Base-by-base conservation (phyloP, 192 early-diverging fungal species). In the Coemansia sp. region DNA sequence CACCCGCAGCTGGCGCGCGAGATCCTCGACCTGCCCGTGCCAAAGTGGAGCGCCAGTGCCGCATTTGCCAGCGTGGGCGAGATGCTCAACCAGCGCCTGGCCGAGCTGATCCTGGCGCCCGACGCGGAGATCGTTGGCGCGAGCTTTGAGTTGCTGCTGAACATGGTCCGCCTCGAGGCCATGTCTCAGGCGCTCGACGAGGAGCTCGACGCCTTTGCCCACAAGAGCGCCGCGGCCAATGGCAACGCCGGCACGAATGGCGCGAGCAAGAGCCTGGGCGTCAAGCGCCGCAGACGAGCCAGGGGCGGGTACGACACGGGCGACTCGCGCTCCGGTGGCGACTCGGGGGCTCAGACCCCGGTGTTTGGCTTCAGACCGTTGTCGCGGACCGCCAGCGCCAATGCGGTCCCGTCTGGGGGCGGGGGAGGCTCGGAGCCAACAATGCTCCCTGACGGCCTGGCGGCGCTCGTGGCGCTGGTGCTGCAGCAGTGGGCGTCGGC, bases 1-100 rank as follows among this genome's bases (percentile, higher is more conserved):
- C 81, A 84, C 47, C 81, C 81, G 60, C 81, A 84, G 71, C 61
- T 84, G 58, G 81, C 81, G 40, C 73, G 81, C 46, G 70, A 70
- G 43, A 73, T 83, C 33, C 68, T 83, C 9, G 73, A 69, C 20
- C 71, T 83, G 68, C 73, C 73, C 1, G 46, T 53, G 22, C 81
- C 81, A 5, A 46, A 40, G 38, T 69, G 71, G 70, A 68, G 65
- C 13, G 5, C 8, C 34, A 53, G n/a, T 15, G 33, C 36, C 9
- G 52, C 24, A 24, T 27, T 27, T 53, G 24, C 24, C 22, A 53
- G 31, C 7, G 74, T 75, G 33, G 81, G 76, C 53, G 63, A 75
- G 61, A 5, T 79, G 65, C 68, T 84, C 18, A 79, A 72, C 67
- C 27, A 24, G 9, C 47, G 81, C 15, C 61, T 73, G 52, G 66